A percentile compares a stretch with the other conserved stretches of the same genome.
Conservation (phyloP, 1,284 basidiomycete species). For the Pseudozyma hubeiensis region DNA sequence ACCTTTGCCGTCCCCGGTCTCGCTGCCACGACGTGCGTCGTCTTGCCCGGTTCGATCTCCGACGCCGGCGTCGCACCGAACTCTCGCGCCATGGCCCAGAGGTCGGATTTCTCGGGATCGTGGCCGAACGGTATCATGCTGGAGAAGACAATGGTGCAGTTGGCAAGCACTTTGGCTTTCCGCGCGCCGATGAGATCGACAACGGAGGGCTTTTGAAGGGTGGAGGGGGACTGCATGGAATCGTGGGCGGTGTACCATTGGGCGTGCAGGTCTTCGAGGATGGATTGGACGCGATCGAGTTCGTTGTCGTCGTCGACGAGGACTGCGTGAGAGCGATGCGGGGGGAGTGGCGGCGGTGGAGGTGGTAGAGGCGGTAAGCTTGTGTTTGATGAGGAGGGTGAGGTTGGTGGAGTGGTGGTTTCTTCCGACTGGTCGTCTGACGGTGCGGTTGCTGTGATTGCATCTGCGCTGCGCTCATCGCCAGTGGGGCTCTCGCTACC, state of each 20-base stretch:
- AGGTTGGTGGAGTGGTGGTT: constrained; percentile 1
- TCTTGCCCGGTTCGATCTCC: constrained; percentile 75
- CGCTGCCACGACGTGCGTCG: constrained; percentile 89
- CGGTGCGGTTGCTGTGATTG: constrained; percentile 3
- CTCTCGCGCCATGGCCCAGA: constrained; percentile 86
- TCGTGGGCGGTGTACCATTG: constrained; percentile 75
- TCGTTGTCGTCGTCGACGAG: constrained; percentile 90
- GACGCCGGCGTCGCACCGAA: constrained; percentile 87
- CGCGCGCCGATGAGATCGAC: constrained; percentile 85
- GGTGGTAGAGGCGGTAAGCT: constrained; percentile 15
- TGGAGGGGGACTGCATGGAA: constrained; percentile 9
- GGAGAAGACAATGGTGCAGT: constrained; percentile 87
- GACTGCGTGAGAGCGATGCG: constrained; percentile 74
- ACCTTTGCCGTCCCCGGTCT: constrained; percentile 85
- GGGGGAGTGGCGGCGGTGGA: constrained; percentile 28
- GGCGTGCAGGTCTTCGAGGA: constrained; percentile 80
- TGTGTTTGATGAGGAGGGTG: neutral
- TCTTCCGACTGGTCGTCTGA: constrained; percentile 7
- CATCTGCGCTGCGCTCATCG: constrained; percentile 41
- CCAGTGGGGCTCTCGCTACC: constrained; percentile 7
- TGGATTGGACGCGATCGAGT: constrained; percentile 79
- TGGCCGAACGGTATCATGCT: constrained; percentile 90
- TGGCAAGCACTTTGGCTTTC: constrained; percentile 80
- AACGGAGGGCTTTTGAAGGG: constrained; percentile 17
- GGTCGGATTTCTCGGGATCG: constrained; percentile 80